Evolutionary conservation across 2,329 filamentous ascomycete species (phyloP).

Genomic region (Calonectria hongkongensis): DNA sequence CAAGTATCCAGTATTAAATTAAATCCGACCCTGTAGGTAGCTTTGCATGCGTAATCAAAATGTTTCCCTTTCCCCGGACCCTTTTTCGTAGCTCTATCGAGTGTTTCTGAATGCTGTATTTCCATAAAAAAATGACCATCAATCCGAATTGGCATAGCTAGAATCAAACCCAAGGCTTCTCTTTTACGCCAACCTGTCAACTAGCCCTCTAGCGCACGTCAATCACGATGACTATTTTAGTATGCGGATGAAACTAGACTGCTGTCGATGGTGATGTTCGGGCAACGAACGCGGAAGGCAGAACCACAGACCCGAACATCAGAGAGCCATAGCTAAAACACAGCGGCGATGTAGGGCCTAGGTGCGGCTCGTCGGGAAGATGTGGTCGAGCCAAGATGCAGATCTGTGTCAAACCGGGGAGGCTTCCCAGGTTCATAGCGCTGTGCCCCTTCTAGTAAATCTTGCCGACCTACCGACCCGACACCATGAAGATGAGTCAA

Average conservation of each 20-base stretch:
- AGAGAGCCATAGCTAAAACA: conserved; percentile 10
- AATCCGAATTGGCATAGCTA: background rate
- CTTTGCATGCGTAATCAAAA: background rate
- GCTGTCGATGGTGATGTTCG: background rate
- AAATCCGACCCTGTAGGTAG: background rate
- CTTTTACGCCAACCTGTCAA: conserved; percentile 4
- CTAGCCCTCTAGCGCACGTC: background rate
- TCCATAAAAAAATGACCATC: too few relatives aligned
- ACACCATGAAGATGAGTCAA: background rate
- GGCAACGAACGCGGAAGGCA: background rate
- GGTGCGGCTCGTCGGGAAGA: conserved; percentile 14
- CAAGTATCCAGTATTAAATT: background rate
- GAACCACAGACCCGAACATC: background rate
- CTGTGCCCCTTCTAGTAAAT: conserved; percentile 16
- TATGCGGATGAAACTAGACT: background rate
- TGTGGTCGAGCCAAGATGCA: background rate
- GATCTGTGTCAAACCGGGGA: conserved; percentile 13
- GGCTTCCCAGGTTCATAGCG: conserved; percentile 11
- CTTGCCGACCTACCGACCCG: conserved; percentile 6
- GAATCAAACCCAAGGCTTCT: background rate
- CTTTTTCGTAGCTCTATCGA: background rate
- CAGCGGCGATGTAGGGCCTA: conserved; percentile 2
- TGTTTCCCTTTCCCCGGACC: background rate
- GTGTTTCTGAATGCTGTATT: background rate
- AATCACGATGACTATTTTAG: background rate